Evolutionary conservation across 768 basidiomycete genomes (phyloP).

Genomic region (Sporobolomyces phaffii): DNA sequence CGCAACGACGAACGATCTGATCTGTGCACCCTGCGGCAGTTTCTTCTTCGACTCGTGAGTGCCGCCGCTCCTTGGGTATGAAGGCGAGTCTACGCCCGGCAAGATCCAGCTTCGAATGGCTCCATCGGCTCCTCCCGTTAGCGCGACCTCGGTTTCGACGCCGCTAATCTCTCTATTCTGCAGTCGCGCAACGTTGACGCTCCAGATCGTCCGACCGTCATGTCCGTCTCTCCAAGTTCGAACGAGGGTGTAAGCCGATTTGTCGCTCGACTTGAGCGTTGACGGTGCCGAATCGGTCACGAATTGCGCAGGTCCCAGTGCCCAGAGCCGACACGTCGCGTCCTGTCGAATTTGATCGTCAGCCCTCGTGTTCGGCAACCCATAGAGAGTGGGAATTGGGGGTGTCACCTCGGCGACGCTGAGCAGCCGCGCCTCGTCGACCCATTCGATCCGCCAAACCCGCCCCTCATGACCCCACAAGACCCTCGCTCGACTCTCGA

Average conservation of each 20-base stretch:
- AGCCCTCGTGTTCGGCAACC: no score
- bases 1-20: slow-evolving; percentile 14
- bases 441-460: slow-evolving; percentile 21
- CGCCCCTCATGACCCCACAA: slow-evolving; percentile 25
- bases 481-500: not conserved
- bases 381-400: no score
- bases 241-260: not conserved
- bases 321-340: slow-evolving; percentile 22
- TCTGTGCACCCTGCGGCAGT: not conserved
- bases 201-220: slow-evolving; percentile 25
- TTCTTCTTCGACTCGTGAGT: not conserved
- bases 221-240: slow-evolving; percentile 12
- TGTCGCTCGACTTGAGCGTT: not conserved
- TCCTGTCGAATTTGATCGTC: not conserved
- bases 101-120: slow-evolving; percentile 6
- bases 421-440: not conserved
- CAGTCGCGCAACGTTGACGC: not conserved
- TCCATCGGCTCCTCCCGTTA: slow-evolving; percentile 28
- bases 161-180: no score
- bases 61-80: no score
- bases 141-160: not conserved
- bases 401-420: slow-evolving; percentile 7
- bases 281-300: no score
- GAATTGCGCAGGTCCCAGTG: no score
- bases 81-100: not conserved